Base-by-base conservation (phyloP, 1,284 basidiomycete species). In the Sanguinoderma infundibulare region DNA sequence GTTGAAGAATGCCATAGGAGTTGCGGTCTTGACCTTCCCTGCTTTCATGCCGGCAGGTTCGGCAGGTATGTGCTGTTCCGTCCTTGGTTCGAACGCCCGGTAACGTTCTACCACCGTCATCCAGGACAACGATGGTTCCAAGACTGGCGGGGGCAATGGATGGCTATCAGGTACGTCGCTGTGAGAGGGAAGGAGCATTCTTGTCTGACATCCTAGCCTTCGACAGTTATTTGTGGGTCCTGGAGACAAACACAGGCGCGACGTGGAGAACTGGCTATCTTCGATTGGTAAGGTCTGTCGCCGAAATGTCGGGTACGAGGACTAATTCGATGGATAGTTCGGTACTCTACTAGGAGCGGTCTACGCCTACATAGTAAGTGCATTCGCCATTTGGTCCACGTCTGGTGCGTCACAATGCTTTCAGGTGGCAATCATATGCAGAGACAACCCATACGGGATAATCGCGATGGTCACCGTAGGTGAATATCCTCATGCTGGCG, bases 161-260 rank as follows among this genome's bases (percentile, higher is more conserved):
- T 81, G 77, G 73, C 81, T 12, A 79, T 83, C 59, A 81, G 72
- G 71, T 73, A 55, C 10, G 67, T 14, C 35, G 5, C 34, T 36
- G 17, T 35, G 8, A 12, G 20, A 51, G n/a, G 49, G n/a, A 35
- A 36, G 22, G 12, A 14, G 12, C 15, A 35, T 14, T 34, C n/a
- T 24, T 24, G 34, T 51, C 49, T 51, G 20, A 51, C 32, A 5
- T 36, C 12, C n/a, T n/a, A n/a, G n/a, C n/a, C 6, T 15, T 32
- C 14, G 17, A 0, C 47, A 74, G 78, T 32, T 83, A 81, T 68
- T 70, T 83, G 1, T 83, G 81, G 81, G 81, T 84, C 1, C 72
- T 83, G 34, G 81, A 83, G 63, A 82, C 81, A 9, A 84, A 81
- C 63, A 81, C 79, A 0, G 83, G 82, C 15, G 81, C 82, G 44